These are phyloP conservation scores for Cercospora nicotianae DNA, from an alignment of 2,329 filamentous ascomycete species.

Conservation along the genomic window DNA sequence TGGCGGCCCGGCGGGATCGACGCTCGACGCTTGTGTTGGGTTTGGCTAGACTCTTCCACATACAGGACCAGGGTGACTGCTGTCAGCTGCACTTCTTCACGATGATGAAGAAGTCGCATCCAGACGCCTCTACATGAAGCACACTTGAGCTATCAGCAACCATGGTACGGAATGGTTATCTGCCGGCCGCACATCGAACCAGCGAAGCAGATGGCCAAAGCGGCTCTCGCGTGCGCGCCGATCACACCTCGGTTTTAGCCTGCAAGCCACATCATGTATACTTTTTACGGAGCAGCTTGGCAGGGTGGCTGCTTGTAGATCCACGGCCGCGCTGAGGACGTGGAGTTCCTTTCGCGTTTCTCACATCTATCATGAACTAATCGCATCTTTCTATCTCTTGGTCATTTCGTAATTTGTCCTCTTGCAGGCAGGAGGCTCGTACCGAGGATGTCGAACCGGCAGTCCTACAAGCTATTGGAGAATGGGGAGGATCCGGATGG, in stretches of 20 bases:
- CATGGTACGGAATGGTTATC: not conserved
- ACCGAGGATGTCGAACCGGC: slow-evolving; percentile 22
- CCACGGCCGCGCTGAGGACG: not conserved
- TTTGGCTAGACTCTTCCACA: not conserved
- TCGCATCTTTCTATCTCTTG: not conserved
- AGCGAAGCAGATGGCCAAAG: not conserved
- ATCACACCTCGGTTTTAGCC: slow-evolving; percentile 1
- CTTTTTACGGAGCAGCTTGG: slow-evolving; percentile 10
- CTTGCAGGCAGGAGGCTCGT: not conserved
- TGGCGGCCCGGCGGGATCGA: not conserved
- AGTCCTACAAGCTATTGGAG: slow-evolving; percentile 26
- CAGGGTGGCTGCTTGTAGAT: slow-evolving; percentile 3
- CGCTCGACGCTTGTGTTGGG: not conserved
- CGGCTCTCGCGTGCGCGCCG: slow-evolving; percentile 1
- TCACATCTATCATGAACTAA: not conserved
- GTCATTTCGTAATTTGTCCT: not conserved
- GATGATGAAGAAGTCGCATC: not conserved
- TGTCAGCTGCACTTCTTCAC: not conserved
- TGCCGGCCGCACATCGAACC: not conserved
- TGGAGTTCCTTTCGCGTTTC: not conserved
- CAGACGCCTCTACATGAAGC: not conserved
- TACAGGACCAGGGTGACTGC: not conserved
- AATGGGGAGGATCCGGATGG: slow-evolving; percentile 20
- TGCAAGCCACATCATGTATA: slow-evolving; percentile 12
- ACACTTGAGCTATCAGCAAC: not conserved